Conservation (phyloP, 768 basidiomycete genomes). For the Leccinum arenicola region DNA sequence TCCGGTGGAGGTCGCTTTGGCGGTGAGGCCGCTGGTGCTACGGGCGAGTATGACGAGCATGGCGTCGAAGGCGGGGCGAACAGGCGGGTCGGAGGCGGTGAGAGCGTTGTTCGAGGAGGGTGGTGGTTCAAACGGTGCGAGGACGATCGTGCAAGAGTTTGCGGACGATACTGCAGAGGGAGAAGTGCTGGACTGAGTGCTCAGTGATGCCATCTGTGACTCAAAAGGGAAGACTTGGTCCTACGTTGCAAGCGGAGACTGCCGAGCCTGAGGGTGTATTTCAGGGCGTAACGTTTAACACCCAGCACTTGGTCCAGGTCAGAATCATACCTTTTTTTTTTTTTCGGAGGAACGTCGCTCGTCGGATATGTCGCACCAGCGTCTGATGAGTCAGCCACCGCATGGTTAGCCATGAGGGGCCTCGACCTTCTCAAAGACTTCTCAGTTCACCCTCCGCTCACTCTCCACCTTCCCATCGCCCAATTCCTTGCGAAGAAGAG, state of each 20-base stretch:
- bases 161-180: background rate
- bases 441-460: slow-evolving; percentile 1
- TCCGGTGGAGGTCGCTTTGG: slow-evolving; percentile 56
- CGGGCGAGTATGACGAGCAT: slow-evolving; percentile 58
- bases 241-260: no score
- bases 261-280: no score
- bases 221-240: no score
- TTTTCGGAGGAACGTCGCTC: no score
- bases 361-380: no score
- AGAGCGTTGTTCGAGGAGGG: slow-evolving; percentile 31
- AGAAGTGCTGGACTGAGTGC: background rate
- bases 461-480: slow-evolving; percentile 1
- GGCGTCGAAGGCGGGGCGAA: slow-evolving; percentile 40
- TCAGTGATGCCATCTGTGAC: no score
- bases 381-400: no score
- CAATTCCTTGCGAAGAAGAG: slow-evolving; percentile 4
- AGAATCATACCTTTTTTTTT: no score
- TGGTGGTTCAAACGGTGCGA: background rate
- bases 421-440: background rate
- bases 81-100: slow-evolving; percentile 41
- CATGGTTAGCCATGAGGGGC: slow-evolving; percentile 24
- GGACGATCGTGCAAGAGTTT: background rate
- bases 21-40: slow-evolving; percentile 59
- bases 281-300: no score
- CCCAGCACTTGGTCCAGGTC: no score